phyloP scores from a whole-genome alignment of 768 basidiomycete genomes.

The Tremella fuciformis region DNA sequence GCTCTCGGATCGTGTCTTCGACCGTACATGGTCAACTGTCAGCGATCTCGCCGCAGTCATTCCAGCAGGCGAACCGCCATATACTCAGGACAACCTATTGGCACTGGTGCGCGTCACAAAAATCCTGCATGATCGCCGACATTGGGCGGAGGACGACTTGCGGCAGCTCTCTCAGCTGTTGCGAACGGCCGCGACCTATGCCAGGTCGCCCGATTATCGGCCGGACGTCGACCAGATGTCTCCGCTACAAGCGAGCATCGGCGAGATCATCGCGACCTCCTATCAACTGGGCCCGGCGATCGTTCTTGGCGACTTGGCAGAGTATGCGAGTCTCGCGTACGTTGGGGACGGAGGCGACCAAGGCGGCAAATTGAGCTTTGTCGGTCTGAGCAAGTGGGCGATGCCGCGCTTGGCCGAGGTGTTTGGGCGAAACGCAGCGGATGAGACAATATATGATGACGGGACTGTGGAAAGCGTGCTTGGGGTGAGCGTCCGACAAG shows the following conservation, averaged over 20 bases:
- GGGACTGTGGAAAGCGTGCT: conserved; percentile 82
- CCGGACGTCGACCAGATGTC: conserved; percentile 76
- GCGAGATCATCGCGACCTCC: conserved; percentile 67
- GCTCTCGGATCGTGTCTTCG: conserved; percentile 53
- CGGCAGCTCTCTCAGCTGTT: conserved; percentile 71
- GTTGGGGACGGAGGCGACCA: conserved; percentile 57
- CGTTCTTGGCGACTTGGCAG: conserved; percentile 76
- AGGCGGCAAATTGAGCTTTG: conserved; percentile 68
- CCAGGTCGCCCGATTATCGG: conserved; percentile 77
- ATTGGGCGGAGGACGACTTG: conserved; percentile 65
- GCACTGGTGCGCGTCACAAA: conserved; percentile 69
- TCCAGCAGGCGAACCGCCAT: conserved; percentile 52
- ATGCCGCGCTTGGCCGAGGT: conserved; percentile 83
- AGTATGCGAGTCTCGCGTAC: conserved; percentile 83
- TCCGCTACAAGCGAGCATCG: conserved; percentile 63
- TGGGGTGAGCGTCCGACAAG: conserved; percentile 57
- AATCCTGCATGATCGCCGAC: conserved; percentile 60
- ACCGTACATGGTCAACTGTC: conserved; percentile 68
- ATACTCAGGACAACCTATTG: conserved; percentile 82
- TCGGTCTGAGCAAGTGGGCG: conserved; percentile 79
- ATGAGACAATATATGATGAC: conserved; percentile 66
- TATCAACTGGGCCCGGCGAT: conserved; percentile 66
- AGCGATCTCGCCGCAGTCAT: conserved; percentile 61
- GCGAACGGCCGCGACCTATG: conserved; percentile 72
- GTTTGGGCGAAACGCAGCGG: conserved; percentile 65